Percentiles rank a stretch among this genome's conserved stretches.
phyloP scores from a whole-genome alignment of 1,284 basidiomycete species.

The Moniliella sp. region DNA sequence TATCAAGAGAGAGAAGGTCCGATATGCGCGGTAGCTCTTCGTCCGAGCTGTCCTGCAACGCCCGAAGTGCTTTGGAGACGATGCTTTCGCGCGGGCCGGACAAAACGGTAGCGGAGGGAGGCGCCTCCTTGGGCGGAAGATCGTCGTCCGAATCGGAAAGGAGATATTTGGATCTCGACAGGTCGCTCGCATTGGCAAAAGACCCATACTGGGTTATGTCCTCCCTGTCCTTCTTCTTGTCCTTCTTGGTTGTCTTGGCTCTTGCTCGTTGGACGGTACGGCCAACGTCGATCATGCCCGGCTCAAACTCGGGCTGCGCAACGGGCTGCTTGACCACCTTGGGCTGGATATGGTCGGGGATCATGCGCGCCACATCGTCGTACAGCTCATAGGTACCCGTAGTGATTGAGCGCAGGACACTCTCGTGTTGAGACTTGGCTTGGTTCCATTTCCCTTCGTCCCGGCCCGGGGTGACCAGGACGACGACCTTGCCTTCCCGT shows the following conservation, averaged over 20 bases:
- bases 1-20: too few species aligned
- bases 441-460: conserved; percentile 80
- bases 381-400: conserved; percentile 57
- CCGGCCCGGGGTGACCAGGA: conserved; percentile 70
- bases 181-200: too few species aligned
- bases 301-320: conserved; percentile 32
- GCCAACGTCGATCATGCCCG: background rate
- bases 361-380: conserved; percentile 62
- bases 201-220: too few species aligned
- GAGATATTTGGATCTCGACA: too few species aligned
- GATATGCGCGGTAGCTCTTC: too few species aligned
- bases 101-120: too few species aligned
- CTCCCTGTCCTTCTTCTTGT: conserved; percentile 9
- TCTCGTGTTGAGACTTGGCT: conserved; percentile 64
- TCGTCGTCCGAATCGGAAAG: too few species aligned
- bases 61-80: too few species aligned
- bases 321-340: conserved; percentile 58
- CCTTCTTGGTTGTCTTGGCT: conserved; percentile 3
- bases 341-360: conserved; percentile 58
- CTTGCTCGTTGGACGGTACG: background rate
- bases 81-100: too few species aligned
- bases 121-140: too few species aligned
- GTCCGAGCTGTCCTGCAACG: too few species aligned
- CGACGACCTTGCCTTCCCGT: conserved; percentile 67
- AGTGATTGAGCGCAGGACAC: conserved; percentile 70